These are phyloP conservation scores for Hygrophila difformis DNA, from an alignment of 257 asterid genomes.

Conservation along the genomic window DNA sequence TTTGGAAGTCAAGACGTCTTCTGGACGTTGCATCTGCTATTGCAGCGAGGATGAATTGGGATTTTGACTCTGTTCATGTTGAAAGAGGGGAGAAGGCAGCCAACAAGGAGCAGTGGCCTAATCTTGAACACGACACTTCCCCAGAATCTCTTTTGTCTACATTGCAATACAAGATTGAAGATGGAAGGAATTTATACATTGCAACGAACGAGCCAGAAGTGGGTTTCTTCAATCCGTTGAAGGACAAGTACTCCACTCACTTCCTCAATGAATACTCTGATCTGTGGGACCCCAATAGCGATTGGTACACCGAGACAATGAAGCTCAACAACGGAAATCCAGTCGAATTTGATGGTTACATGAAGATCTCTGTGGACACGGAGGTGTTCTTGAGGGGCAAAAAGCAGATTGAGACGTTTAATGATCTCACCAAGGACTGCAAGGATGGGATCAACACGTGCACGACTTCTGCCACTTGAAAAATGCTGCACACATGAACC, in stretches of 20 bases:
- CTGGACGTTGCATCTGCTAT: slow-evolving; percentile 58
- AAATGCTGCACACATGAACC: no score
- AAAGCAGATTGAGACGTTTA: slow-evolving; percentile 73
- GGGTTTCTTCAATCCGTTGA: slow-evolving; percentile 56
- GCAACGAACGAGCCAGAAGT: slow-evolving; percentile 50
- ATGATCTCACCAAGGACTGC: slow-evolving; percentile 72
- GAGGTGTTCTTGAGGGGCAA: slow-evolving; percentile 69
- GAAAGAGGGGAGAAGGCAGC: slow-evolving; percentile 64
- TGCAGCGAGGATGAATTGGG: slow-evolving; percentile 57
- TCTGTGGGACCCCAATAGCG: slow-evolving; percentile 63
- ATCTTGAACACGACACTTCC: slow-evolving; percentile 55
- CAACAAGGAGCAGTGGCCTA: slow-evolving; percentile 56
- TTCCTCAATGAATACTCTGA: slow-evolving; percentile 65
- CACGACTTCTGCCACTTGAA: slow-evolving; percentile 32
- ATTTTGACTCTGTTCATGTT: slow-evolving; percentile 63
- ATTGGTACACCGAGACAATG: slow-evolving; percentile 65
- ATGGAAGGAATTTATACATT: slow-evolving; percentile 51
- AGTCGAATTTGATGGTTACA: slow-evolving; percentile 80
- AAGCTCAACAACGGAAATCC: slow-evolving; percentile 55
- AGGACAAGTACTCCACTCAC: slow-evolving; percentile 58
- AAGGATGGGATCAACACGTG: slow-evolving; percentile 71
- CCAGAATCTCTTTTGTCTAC: slow-evolving; percentile 43
- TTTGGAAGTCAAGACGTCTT: slow-evolving; percentile 59
- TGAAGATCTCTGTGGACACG: slow-evolving; percentile 69
- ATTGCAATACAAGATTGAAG: slow-evolving; percentile 36